Base-by-base conservation (phyloP, 2,329 filamentous ascomycete genomes). In the Cordyceps cateniannulata region DNA sequence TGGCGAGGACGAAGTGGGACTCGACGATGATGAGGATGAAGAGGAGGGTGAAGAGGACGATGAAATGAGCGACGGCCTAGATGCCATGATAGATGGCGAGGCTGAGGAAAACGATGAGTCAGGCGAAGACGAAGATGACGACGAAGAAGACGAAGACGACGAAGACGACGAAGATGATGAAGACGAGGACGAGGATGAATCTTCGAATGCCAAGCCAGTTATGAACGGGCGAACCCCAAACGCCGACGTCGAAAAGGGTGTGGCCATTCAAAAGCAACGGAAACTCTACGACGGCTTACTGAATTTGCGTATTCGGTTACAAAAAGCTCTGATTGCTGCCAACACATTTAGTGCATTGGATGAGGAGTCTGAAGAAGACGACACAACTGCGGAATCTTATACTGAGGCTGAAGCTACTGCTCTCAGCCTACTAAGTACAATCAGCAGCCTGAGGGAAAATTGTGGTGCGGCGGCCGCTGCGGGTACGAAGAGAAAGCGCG, bases 281-380 rank as follows among this genome's bases (percentile, higher is more conserved):
- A 88, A 87, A 63, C 85, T 88, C 0, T 99, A 96, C 69, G 93
- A 98, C 67, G 85, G 90, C 0, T 83, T 98, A 1, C 82, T 99
- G 35, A 96, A 96, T 75, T 84, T 92, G 16, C 87, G 95, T 22
- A 97, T 99, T 69, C 90, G 93, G 63, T 77, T 99, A 20, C 96
- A 99, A 73, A 98, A 97, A 73, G 91, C 90, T 1, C 76, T 99
- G 16, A 83, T 95, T 18, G 87, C 90, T 0, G 84, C 88, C 27
- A 97, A 97, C 72, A 88, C 91, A 1, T 79, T 96, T 45, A 73
- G 81, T 18, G 70, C 77, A 1, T 66, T 81, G 1, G 75, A 80
- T 1, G 73, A 73, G 16, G 66, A 69, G 5, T 20, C 47, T 3
- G 50, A 48, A 38, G 70, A 69, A 71, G 61, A 69, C 64, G 64